phyloP scores from a whole-genome alignment of 768 basidiomycete species.

The Tricholoma hemisulphureum region DNA sequence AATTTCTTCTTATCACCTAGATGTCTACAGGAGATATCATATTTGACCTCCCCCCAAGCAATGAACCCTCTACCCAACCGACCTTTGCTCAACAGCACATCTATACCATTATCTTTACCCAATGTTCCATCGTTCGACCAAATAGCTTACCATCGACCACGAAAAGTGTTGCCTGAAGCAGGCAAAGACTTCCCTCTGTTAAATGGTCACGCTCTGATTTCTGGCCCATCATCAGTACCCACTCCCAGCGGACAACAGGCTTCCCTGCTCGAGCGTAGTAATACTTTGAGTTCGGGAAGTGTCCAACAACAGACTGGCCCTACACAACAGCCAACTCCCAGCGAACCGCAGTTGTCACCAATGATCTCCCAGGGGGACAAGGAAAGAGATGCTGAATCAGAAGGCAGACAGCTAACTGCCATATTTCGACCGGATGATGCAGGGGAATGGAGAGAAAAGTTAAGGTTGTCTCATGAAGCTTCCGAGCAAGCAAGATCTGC shows the following conservation, averaged over 20 bases:
- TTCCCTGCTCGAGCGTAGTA: slow-evolving; percentile 52
- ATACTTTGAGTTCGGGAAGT: slow-evolving; percentile 41
- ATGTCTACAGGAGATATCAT: slow-evolving; percentile 97
- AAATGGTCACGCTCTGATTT: slow-evolving; percentile 57
- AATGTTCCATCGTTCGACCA: slow-evolving; percentile 75
- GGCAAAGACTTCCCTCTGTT: slow-evolving; percentile 68
- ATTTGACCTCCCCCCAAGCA: slow-evolving; percentile 94
- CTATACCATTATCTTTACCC: slow-evolving; percentile 62
- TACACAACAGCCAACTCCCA: slow-evolving; percentile 31
- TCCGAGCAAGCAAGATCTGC: slow-evolving; percentile 49
- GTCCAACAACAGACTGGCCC: slow-evolving; percentile 30
- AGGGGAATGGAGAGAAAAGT: slow-evolving; percentile 82
- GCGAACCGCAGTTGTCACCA: slow-evolving; percentile 31
- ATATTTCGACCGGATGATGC: slow-evolving; percentile 88
- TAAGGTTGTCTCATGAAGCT: slow-evolving; percentile 64
- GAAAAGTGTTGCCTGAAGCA: slow-evolving; percentile 76
- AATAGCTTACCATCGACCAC: slow-evolving; percentile 73
- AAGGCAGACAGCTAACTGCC: slow-evolving; percentile 62
- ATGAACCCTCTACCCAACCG: slow-evolving; percentile 95
- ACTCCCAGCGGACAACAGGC: slow-evolving; percentile 41
- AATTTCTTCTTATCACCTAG: slow-evolving; percentile 35
- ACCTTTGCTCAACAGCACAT: slow-evolving; percentile 66
- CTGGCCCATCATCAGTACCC: slow-evolving; percentile 52
- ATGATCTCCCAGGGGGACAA: slow-evolving; percentile 32
- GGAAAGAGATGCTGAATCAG: slow-evolving; percentile 47